Evolutionary conservation across 177 flowering plant genomes (phyloP), one percentile per base, ranked within the genome.

Genomic region (Vitis hybrid): DNA sequence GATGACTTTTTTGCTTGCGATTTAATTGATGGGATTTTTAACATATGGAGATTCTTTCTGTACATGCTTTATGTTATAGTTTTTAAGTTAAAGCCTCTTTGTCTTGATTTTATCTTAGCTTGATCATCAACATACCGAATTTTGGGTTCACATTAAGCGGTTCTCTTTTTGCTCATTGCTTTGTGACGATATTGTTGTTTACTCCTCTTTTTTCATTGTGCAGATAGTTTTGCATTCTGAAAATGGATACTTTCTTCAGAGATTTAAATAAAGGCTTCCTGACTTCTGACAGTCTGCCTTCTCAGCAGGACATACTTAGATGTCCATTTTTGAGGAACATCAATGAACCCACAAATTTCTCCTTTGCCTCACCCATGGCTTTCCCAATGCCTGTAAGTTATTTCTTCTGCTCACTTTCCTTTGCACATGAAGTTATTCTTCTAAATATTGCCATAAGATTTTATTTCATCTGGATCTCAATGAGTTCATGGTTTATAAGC

Each of bases 241-340:
- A 40, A 66, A 76, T 79, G 77, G 80, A 79, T 18, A 51, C 6
- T 65, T 77, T 83, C 57, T 70, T 77, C 74, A 74, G 80, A 68
- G 72, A 72, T 56, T 65, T 66, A 32, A 70, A 52, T 60, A 73
- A 77, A 35, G 85, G 46, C 46, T 40, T 40, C 7, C 1, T 40
- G 46, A 40, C 46, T 40, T 40, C 46, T 40, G 46, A 40, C 7
- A 82, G 14, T 71, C 71, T 6, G 64, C 14, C n/a, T 69, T 77
- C 77, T 56, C 56, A 65, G 5, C 52, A 46, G 40, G 66, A 66
- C 46, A 40, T 5, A 40, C 46, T 5, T 40, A 40, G 46, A 40
- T 40, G 46, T 60, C 87, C 85, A 57, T 84, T 84, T 73, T 71
- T 84, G 78, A 80, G 82, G 69, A 84, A 84, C 78, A 84, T 84